Percentiles rank a stretch among this genome's conserved stretches.
phyloP scores from a whole-genome alignment of 352 stramenopile genomes.

The Saprolegnia diclina region DNA sequence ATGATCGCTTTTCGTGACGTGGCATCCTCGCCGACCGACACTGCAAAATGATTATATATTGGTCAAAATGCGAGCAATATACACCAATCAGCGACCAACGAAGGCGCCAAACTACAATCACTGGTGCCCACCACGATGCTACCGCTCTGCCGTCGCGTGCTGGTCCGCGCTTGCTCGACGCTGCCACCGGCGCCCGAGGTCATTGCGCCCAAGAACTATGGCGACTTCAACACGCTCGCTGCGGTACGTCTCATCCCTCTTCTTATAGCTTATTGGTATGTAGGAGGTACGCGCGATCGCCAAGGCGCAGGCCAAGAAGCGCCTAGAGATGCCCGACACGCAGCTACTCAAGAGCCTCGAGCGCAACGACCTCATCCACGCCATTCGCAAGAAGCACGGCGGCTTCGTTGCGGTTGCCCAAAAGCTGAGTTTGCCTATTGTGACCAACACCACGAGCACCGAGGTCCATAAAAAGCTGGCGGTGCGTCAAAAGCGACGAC shows the following conservation, averaged over 20 bases:
- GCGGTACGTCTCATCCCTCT: neutral
- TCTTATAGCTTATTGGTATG: neutral
- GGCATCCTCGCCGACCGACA: neutral
- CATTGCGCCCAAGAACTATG: neutral
- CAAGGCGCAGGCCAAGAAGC: neutral
- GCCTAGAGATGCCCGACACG: constrained; percentile 44
- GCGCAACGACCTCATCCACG: constrained; percentile 51
- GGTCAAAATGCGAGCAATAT: neutral
- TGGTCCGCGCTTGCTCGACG: neutral
- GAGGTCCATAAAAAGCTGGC: constrained; percentile 68
- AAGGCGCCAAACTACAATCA: neutral
- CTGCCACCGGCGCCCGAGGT: neutral
- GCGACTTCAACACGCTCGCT: neutral
- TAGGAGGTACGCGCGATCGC: neutral
- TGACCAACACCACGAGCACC: constrained; percentile 31
- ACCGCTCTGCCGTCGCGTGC: neutral
- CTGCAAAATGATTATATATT: neutral
- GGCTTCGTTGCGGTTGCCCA: constrained; percentile 53
- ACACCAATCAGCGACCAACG: neutral
- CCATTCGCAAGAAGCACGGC: constrained; percentile 81
- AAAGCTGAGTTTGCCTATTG: constrained; percentile 46
- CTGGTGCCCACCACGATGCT: neutral
- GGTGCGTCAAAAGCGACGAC: constrained; percentile 51
- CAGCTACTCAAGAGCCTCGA: constrained; percentile 66
- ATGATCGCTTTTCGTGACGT: neutral